Evolutionary conservation across 1,284 basidiomycete species (phyloP), one percentile per base, ranked within the genome.

Genomic region (Cystobasidium pallidum): DNA sequence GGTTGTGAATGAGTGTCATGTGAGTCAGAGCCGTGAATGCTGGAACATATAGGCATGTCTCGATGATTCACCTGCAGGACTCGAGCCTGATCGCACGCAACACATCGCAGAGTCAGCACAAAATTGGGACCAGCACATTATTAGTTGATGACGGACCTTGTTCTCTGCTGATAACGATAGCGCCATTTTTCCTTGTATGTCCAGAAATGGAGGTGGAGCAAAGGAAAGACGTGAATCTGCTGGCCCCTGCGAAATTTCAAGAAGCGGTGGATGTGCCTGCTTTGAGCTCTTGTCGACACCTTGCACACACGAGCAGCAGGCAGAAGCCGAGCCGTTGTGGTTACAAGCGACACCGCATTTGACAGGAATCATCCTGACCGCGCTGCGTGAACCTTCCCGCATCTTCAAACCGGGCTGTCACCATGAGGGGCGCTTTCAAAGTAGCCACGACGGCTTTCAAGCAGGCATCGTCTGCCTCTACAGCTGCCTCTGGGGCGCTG

Each of bases 101-200:
- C 32, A 49, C 2, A 19, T 21, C 6, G 24, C 11, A 7, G 19
- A 36, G 58, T 64, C 58, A 61, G 19, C 43, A 51, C 24, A n/a
- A n/a, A n/a, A n/a, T n/a, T 3, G 58, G 11, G 1, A 34, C 3
- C 6, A 26, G 21, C 28, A 49, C 28, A 36, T 1, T 36, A 36
- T 21, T 17, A 49, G 24, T n/a, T 19, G 3, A 47, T n/a, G 19
- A 7, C 45, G 41, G 70, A 75, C 77, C 76, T 78, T 78, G 75
- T 73, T 78, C 68, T 78, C 76, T 24, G 75, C 75, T 13, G 71
- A 73, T 63, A 78, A 57, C 49, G 51, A 24, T 24, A 71, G 17
- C 10, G 61, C 73, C 66, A 57, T 67, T n/a, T 13, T 36, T 47
- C 45, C 62, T 28, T 26, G 41, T 64, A n/a, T 39, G 36, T 39